phyloP scores from a whole-genome alignment of 1,139 yeast species.

The Hemisphaericaspora xylanilytica region DNA sequence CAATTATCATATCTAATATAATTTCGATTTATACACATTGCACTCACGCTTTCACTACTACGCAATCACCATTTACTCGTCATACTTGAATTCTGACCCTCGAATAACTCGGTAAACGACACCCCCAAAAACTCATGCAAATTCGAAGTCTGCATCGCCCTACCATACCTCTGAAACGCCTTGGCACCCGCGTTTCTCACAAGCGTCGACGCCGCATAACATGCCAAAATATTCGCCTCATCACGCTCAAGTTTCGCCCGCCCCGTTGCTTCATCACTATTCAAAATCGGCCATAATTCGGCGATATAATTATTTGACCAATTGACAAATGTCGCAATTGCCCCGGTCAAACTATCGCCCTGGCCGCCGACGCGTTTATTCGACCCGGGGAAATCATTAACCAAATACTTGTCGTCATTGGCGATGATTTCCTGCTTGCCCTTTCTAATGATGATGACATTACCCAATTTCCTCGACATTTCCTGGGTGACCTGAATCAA shows the following conservation, averaged over 20 bases:
- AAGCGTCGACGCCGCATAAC: slow-evolving; percentile 69
- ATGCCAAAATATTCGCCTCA: slow-evolving; percentile 46
- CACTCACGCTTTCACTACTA: no score
- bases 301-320: slow-evolving; percentile 56
- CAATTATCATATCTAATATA: no score
- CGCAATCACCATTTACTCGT: no score
- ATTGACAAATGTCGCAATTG: slow-evolving; percentile 39
- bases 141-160: slow-evolving; percentile 86
- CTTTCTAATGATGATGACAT: slow-evolving; percentile 68
- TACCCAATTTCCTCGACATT: slow-evolving; percentile 58
- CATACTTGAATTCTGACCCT: slow-evolving; percentile 4
- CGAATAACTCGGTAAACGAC: slow-evolving; percentile 57
- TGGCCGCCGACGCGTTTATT: slow-evolving; percentile 47
- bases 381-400: slow-evolving; percentile 57
- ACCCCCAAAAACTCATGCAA: slow-evolving; percentile 66
- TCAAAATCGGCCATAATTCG: slow-evolving; percentile 64
- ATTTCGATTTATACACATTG: no score
- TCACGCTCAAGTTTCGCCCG: slow-evolving; percentile 40
- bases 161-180: slow-evolving; percentile 65
- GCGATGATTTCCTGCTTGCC: slow-evolving; percentile 68
- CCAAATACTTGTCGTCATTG: slow-evolving; percentile 32
- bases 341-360: slow-evolving; percentile 48
- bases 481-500: slow-evolving; percentile 30
- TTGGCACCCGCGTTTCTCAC: slow-evolving; percentile 64
- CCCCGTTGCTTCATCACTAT: no score